Base-by-base conservation (phyloP, 345 rosid species). In the Eucalyptus dawsonii region DNA sequence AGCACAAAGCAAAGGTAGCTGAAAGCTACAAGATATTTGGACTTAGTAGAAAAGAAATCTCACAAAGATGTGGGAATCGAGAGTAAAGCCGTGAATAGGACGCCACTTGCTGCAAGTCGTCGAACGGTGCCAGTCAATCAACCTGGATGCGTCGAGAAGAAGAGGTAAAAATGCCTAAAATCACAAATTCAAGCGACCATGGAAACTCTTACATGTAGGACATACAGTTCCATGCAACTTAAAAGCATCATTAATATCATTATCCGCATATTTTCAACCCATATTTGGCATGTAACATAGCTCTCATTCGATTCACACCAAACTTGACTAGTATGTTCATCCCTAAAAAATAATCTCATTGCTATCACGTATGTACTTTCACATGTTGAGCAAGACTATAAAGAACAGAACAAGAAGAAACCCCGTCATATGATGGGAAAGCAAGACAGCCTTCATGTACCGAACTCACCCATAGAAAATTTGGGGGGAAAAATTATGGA, bases 51-150 rank as follows among this genome's bases (percentile, higher is more conserved):
- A 50, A 50, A 50, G 53, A 50, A 50, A 50, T 50, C 53, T 50
- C 53, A 50, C 3, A 0, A 50, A 50, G 53, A 50, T 50, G 17
- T 50, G 3, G 7, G 53, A 50, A 50, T 50, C 7, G 7, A 6
- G 53, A 50, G 53, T 50, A 50, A 50, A 50, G 53, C 53, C 3
- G 0, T 50, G 53, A 50, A 50, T 6, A 50, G 3, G 3, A 50
- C 1, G 17, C 53, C 17, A 0, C 53, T 50, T 0, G 3, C 53
- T 7, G 0, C 17, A 50, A 50, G 53, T 50, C 7, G 0, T 50
- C 7, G 0, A 0, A 14, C 0, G 53, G 7, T 15, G 7, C 17
- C 0, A 50, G 0, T 50, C 53, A 50, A 50, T 50, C 53, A 50
- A 14, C 53, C 53, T 50, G 0, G 17, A 50, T 6, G 7, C 7